phyloP scores from a whole-genome alignment of 495 filamentous ascomycete species.

The Podospora sp. region DNA sequence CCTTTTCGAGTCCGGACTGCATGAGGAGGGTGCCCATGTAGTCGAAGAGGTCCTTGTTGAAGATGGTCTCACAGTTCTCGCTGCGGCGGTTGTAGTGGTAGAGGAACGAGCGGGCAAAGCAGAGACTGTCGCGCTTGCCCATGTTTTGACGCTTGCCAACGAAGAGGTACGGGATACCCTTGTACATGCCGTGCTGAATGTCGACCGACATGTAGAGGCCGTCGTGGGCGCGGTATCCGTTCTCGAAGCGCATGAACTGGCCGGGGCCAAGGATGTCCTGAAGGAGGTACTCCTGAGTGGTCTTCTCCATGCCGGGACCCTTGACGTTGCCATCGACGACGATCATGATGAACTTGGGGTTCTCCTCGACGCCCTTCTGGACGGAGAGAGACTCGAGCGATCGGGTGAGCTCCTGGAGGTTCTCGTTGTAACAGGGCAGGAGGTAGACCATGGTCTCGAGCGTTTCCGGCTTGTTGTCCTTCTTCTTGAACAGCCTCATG shows the following conservation, averaged over 20 bases:
- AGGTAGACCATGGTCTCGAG: not conserved
- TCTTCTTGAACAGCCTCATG: not conserved
- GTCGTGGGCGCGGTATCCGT: not conserved
- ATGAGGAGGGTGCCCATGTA: not conserved
- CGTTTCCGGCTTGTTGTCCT: not conserved
- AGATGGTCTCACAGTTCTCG: not conserved
- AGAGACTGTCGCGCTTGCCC: not conserved
- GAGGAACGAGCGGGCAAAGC: not conserved
- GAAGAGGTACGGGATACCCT: not conserved
- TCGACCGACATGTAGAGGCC: not conserved
- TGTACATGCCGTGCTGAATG: not conserved
- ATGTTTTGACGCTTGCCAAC: not conserved
- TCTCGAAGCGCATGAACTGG: not conserved
- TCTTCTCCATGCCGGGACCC: not conserved
- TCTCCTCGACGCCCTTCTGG: not conserved
- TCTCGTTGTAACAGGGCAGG: not conserved
- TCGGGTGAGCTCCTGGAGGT: not conserved
- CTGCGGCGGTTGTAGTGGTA: not conserved
- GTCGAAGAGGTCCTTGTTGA: not conserved
- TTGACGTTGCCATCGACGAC: not conserved
- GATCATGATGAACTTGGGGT: not conserved
- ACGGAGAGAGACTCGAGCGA: not conserved
- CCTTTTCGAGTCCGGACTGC: not conserved
- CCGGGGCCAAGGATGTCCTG: not conserved
- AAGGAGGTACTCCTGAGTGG: not conserved